Base-by-base conservation (phyloP, 2,329 filamentous ascomycete genomes). In the Ploettnerulaceae sp. region DNA sequence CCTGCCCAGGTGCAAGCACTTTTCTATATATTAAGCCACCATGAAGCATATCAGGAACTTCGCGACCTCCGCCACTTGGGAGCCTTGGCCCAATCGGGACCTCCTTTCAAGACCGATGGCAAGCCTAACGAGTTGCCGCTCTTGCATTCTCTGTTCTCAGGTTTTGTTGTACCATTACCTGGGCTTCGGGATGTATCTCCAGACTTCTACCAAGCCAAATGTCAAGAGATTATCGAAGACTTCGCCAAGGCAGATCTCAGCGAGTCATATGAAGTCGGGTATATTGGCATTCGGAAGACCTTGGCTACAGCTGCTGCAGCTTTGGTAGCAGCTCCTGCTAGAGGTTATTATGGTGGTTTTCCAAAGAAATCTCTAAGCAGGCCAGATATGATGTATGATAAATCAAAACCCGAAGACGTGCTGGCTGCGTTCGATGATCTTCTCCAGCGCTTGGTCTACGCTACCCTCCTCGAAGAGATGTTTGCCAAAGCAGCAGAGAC, bases 201-300 rank as follows among this genome's bases (percentile, higher is more conserved):
- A 1, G 76, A 77, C 3, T 87, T 86, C 64, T 89, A 83, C 82
- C 72, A 71, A 25, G 69, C 72, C n/a, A 73, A 77, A 34, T 69
- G 84, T 18, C 74, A 79, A 54, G 73, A 73, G 1, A 64, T 88
- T 12, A 69, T 87, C 56, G 67, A 70, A 56, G 73, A 79, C 57
- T 69, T 91, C 44, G 81, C 75, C 7, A 74, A 81, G 24, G 84
- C 80, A 2, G 79, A 87, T 40, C 69, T 91, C 24, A 89, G 84
- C 1, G 86, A 91, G 64, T 89, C 84, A 62, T 91, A 89, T 59
- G 86, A 91, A 63, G 89, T 89, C 65, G 86, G 84, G 11, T 73
- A 79, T 0, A 67, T 91, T 55, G 86, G 86, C 0, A 81, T 82
- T 49, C 73, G 86, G 41, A 89, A 89, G 67, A 86, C 83, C 15